A percentile compares a stretch with the other conserved stretches of the same genome.
Conservation (phyloP, 305 asterid species). For the Rubia occidens region DNA sequence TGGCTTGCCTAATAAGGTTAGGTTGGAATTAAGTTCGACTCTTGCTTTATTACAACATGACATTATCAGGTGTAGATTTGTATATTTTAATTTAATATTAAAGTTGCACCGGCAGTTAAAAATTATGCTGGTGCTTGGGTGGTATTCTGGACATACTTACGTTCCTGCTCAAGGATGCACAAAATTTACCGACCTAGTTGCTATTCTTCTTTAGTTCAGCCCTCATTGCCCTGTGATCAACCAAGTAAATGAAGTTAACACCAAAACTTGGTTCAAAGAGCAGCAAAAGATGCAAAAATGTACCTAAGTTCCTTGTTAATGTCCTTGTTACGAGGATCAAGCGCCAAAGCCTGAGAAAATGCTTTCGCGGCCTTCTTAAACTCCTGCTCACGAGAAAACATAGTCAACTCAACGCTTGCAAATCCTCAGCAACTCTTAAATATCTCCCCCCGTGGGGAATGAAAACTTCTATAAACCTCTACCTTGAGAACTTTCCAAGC, state of each 20-base stretch:
- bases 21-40: neutral
- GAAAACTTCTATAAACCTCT: neutral
- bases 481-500: conserved; percentile 14
- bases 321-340: conserved; percentile 22
- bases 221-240: neutral
- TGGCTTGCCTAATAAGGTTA: neutral
- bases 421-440: neutral
- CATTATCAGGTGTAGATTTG: no score
- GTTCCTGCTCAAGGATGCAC: neutral
- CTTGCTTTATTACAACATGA: no score
- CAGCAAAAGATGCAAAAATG: neutral
- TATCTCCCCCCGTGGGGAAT: neutral
- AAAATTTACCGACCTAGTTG: no score
- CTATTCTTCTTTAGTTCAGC: neutral
- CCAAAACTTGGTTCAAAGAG: neutral
- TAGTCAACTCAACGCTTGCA: neutral
- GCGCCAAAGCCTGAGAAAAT: conserved; percentile 16
- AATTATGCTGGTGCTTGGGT: no score
- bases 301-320: conserved; percentile 16
- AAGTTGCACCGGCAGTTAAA: no score
- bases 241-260: neutral
- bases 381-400: conserved; percentile 7
- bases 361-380: conserved; percentile 14
- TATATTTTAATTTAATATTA: no score
- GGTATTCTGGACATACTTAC: no score